Conservation (phyloP, 2,329 filamentous ascomycete species). For the Grosmannia serpens region DNA sequence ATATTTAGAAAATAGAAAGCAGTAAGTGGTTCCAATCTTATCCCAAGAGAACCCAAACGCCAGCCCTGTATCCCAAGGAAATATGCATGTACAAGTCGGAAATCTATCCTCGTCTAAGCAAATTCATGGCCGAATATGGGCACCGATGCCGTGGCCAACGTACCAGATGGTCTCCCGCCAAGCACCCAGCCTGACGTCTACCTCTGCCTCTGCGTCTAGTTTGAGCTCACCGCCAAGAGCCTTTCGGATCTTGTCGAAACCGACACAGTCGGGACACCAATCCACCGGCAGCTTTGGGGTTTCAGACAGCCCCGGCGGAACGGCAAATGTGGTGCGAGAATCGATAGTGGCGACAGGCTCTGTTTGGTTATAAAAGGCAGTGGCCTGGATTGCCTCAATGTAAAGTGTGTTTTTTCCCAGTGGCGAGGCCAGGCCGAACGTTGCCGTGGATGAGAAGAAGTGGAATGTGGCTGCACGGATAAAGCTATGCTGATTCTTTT, state of each 20-base stretch:
- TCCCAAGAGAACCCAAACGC: neutral
- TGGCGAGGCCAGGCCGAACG: constrained; percentile 74
- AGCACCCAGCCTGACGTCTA: constrained; percentile 61
- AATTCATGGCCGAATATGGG: constrained; percentile 40
- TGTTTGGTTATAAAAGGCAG: constrained; percentile 72
- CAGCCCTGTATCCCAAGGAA: neutral
- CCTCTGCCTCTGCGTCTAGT: constrained; percentile 65
- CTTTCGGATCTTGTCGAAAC: constrained; percentile 68
- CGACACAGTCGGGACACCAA: constrained; percentile 65
- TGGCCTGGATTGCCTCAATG: constrained; percentile 71
- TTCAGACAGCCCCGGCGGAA: constrained; percentile 60
- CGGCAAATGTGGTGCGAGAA: constrained; percentile 62
- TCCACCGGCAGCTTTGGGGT: constrained; percentile 73
- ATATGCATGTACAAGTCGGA: neutral
- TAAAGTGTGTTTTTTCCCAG: constrained; percentile 60
- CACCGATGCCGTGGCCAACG: constrained; percentile 56
- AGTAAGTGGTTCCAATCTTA: neutral
- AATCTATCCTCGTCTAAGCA: neutral
- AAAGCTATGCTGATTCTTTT: constrained; percentile 38
- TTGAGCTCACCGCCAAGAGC: constrained; percentile 72
- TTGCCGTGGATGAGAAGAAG: constrained; percentile 73
- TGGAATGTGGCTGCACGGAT: constrained; percentile 82
- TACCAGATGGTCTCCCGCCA: constrained; percentile 68
- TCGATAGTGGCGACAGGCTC: constrained; percentile 67
- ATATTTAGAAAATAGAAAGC: too few species aligned